These are phyloP conservation scores for Cicer chorassanicum DNA, from an alignment of 306 rosid genomes.

Conservation along the genomic window DNA sequence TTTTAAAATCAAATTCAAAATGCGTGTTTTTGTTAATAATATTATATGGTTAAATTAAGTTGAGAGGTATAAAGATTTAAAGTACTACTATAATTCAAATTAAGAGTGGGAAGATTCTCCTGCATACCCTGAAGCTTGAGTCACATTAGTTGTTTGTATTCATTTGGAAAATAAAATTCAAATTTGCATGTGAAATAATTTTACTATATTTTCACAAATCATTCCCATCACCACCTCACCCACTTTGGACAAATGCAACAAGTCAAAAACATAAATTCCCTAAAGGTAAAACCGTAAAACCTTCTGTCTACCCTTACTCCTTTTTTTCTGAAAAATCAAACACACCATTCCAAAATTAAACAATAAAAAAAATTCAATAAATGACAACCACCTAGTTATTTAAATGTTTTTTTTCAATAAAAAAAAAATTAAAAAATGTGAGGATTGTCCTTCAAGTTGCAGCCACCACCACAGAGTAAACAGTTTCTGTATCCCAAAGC, in stretches of 20 bases:
- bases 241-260: slow-evolving; percentile 39
- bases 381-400: no score
- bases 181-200: slow-evolving; percentile 40
- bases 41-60: not conserved
- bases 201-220: slow-evolving; percentile 28
- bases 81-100: not conserved
- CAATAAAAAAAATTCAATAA: slow-evolving; percentile 9
- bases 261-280: slow-evolving; percentile 46
- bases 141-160: not conserved
- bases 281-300: slow-evolving; percentile 41
- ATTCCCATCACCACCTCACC: slow-evolving; percentile 24
- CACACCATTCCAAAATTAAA: slow-evolving; percentile 37
- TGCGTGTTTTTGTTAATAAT: no score
- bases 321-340: slow-evolving; percentile 40
- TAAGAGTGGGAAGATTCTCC: slow-evolving; percentile 2
- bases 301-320: slow-evolving; percentile 15
- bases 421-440: no score
- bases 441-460: not conserved
- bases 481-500: slow-evolving; percentile 52
- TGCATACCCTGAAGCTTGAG: not conserved
- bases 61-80: not conserved
- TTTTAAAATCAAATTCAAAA: no score
- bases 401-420: no score
- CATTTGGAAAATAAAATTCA: not conserved
- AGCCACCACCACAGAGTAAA: slow-evolving; percentile 29